Conservation (phyloP, 2,329 filamentous ascomycete genomes). For the Pleomassaria siparia region DNA sequence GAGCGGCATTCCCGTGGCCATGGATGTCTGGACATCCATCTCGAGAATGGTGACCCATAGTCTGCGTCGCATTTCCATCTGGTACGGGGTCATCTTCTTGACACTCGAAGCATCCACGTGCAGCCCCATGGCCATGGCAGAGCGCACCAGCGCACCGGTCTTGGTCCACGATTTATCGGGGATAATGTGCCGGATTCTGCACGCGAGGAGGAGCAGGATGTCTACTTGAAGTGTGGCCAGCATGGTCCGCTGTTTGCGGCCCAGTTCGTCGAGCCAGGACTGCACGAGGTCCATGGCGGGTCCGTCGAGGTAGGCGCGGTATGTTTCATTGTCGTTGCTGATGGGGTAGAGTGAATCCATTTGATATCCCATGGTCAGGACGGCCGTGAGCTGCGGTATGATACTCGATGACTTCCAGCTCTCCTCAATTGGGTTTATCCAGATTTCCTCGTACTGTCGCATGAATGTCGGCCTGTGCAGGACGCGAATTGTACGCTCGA, state of each 20-base stretch:
- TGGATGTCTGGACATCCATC: constrained; percentile 37
- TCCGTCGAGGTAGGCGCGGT: constrained; percentile 17
- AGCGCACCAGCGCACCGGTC: constrained; percentile 43
- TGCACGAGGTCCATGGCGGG: constrained; percentile 19
- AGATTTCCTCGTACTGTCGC: constrained; percentile 23
- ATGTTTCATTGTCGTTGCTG: constrained; percentile 9
- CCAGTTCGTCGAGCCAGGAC: constrained; percentile 24
- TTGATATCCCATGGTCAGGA: constrained; percentile 25
- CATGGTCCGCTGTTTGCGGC: constrained; percentile 22
- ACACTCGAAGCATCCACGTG: constrained; percentile 44
- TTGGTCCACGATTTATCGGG: constrained; percentile 25
- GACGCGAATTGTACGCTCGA: constrained; percentile 28
- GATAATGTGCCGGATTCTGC: constrained; percentile 10
- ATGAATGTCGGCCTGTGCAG: constrained; percentile 28
- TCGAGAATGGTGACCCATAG: constrained; percentile 50
- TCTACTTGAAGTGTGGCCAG: constrained; percentile 23
- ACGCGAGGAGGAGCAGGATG: constrained; percentile 18
- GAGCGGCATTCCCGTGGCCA: constrained; percentile 20
- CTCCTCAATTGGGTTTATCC: constrained; percentile 14
- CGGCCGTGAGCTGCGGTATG: constrained; percentile 20
- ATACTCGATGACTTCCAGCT: constrained; percentile 22
- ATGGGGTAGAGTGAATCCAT: constrained; percentile 14
- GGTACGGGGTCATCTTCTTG: constrained; percentile 34
- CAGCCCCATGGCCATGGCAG: constrained; percentile 47
- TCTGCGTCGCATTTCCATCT: constrained; percentile 46